Conservation (phyloP, 768 basidiomycete genomes). For the Leccinum rimulosum region DNA sequence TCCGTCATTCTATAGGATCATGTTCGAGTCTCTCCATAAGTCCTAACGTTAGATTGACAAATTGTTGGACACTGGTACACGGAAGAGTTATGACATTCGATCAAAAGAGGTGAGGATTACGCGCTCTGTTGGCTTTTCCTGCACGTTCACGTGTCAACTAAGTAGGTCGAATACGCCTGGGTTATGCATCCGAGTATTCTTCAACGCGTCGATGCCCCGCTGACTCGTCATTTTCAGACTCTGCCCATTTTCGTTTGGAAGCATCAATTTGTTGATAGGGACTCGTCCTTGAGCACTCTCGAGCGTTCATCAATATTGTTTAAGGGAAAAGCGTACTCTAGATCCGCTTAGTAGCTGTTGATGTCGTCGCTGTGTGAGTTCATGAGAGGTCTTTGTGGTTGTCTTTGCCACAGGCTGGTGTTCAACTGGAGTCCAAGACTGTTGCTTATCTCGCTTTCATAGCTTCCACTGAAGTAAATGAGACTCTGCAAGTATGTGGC, state of each 20-base stretch:
- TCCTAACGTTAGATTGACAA: too few relatives aligned
- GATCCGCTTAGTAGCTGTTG: slow-evolving; percentile 24
- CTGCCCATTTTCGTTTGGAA: neutral
- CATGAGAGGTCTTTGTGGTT: too few relatives aligned
- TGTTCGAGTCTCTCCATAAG: too few relatives aligned
- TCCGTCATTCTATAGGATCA: too few relatives aligned
- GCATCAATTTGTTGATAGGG: too few relatives aligned
- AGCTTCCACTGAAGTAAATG: slow-evolving; percentile 11
- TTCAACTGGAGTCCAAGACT: too few relatives aligned
- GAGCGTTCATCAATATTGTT: neutral
- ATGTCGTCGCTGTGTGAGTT: slow-evolving; percentile 10
- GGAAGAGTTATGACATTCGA: slow-evolving; percentile 14
- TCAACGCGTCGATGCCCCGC: neutral
- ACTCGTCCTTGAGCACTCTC: neutral
- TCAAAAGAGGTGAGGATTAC: slow-evolving; percentile 11
- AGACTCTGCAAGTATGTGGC: slow-evolving; percentile 7
- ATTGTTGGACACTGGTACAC: too few relatives aligned
- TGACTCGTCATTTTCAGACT: neutral
- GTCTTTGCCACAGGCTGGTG: too few relatives aligned
- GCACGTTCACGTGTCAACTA: neutral
- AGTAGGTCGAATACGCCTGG: slow-evolving; percentile 19
- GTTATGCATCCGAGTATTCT: neutral
- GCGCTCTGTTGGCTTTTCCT: neutral
- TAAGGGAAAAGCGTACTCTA: neutral
- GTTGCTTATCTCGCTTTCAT: too few relatives aligned